Evolutionary conservation across 2,329 filamentous ascomycete species (phyloP).

Genomic region (Aspergillus clavatus): DNA sequence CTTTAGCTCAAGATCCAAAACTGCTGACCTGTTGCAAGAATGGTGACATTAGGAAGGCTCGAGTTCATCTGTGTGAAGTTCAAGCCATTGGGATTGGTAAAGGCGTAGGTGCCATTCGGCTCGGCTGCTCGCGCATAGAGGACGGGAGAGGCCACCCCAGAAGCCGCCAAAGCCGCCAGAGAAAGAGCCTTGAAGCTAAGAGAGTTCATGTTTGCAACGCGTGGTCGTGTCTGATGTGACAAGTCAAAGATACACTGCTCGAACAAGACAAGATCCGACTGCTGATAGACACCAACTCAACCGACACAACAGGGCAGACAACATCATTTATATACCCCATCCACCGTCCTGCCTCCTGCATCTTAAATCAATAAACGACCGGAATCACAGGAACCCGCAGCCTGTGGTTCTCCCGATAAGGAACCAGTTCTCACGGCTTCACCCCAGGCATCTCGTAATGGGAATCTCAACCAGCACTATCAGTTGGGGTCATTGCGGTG

Average conservation of each 20-base stretch:
- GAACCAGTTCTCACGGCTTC: neutral
- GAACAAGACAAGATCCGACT: neutral
- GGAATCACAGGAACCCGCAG: no score
- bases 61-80: conserved; percentile 25
- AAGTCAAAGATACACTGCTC: neutral
- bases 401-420: neutral
- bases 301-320: neutral
- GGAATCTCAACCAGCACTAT: conserved; percentile 2
- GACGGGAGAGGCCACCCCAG: conserved; percentile 20
- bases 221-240: neutral
- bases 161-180: conserved; percentile 15
- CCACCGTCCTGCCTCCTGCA: neutral
- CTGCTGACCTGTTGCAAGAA: conserved; percentile 21
- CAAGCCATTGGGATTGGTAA: conserved; percentile 23
- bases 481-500: neutral
- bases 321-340: neutral
- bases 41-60: conserved; percentile 23
- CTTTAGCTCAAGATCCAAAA: no score
- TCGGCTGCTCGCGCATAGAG: conserved; percentile 13
- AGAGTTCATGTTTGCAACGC: neutral
- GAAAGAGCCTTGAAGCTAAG: conserved; percentile 12
- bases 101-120: conserved; percentile 16
- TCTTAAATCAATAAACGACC: no score
- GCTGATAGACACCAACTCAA: neutral
- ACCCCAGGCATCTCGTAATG: conserved; percentile 1